phyloP scores from a whole-genome alignment of 139 green algal species.

The Penium margaritaceum region DNA sequence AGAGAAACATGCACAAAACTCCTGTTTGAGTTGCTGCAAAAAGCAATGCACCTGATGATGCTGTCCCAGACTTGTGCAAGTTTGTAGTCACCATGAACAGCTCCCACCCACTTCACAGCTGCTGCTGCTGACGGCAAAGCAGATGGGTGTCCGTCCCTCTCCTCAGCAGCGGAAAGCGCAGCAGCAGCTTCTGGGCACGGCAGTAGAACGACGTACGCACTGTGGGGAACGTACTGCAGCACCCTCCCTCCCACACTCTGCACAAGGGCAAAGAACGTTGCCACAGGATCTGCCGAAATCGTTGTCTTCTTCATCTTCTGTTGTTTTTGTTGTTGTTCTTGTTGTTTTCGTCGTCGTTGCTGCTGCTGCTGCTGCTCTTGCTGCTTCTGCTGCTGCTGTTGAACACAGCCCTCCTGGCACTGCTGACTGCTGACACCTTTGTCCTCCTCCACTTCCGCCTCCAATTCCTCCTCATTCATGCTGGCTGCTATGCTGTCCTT shows the following conservation, averaged over 20 bases:
- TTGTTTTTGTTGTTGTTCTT: slow-evolving; percentile 10
- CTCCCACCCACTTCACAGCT: slow-evolving; percentile 3
- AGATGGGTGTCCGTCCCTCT: too few relatives aligned
- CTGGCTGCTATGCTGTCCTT: too few relatives aligned
- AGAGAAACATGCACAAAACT: neutral
- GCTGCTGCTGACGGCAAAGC: too few relatives aligned
- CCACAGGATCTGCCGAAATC: neutral
- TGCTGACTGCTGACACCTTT: too few relatives aligned
- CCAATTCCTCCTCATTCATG: too few relatives aligned
- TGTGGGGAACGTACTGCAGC: slow-evolving; percentile 1
- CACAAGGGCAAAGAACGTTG: neutral
- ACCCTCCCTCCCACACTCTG: neutral
- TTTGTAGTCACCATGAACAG: neutral
- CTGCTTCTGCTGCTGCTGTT: neutral
- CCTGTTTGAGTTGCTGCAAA: neutral
- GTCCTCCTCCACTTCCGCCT: too few relatives aligned
- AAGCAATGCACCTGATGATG: neutral
- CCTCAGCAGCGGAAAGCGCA: neutral
- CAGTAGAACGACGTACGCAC: neutral
- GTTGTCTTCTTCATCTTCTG: too few relatives aligned
- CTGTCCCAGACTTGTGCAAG: slow-evolving; percentile 14
- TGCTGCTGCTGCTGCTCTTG: neutral
- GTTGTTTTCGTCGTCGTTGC: neutral
- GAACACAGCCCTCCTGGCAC: neutral
- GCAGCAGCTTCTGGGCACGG: neutral